Percentiles rank a stretch among this genome's conserved stretches.
phyloP scores from a whole-genome alignment of 1,139 yeast genomes.

The Scheffersomyces insectosa region DNA sequence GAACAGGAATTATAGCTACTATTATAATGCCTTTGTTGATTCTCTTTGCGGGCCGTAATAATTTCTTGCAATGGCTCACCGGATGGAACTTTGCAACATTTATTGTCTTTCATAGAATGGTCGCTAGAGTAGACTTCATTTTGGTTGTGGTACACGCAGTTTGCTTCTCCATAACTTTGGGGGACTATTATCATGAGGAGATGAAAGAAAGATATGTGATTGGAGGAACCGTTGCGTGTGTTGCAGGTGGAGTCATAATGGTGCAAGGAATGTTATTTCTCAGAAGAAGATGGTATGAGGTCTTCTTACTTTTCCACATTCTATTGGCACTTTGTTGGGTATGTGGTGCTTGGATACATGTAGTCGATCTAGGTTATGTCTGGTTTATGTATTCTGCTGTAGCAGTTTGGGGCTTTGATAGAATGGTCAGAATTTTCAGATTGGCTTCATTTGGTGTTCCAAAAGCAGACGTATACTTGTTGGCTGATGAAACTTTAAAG shows the following conservation, averaged over 20 bases:
- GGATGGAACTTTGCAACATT: conserved; percentile 33
- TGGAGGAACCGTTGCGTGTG: conserved; percentile 33
- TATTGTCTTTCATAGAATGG: conserved; percentile 34
- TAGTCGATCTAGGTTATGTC: conserved; percentile 15
- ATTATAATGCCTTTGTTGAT: conserved; percentile 30
- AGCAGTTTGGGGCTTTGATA: conserved; percentile 22
- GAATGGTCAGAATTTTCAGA: conserved; percentile 14
- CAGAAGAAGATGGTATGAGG: conserved; percentile 18
- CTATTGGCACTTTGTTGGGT: conserved; percentile 16
- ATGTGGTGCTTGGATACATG: conserved; percentile 18
- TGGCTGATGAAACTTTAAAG: conserved; percentile 17
- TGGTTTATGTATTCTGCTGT: conserved; percentile 15
- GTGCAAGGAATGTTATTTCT: conserved; percentile 16
- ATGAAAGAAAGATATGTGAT: conserved; percentile 20
- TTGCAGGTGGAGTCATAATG: conserved; percentile 28
- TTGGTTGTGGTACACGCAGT: conserved; percentile 33
- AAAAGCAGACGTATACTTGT: conserved; percentile 12
- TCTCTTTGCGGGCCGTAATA: conserved; percentile 40
- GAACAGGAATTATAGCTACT: conserved; percentile 28
- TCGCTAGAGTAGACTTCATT: conserved; percentile 26
- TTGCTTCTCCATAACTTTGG: conserved; percentile 27
- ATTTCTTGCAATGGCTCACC: conserved; percentile 37
- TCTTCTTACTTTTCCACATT: conserved; percentile 18
- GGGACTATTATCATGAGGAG: conserved; percentile 3
- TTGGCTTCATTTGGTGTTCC: conserved; percentile 18